Evolutionary conservation across 2,329 filamentous ascomycete species (phyloP), one percentile per base, ranked within the genome.

Genomic region (Microthyrium microscopicum): DNA sequence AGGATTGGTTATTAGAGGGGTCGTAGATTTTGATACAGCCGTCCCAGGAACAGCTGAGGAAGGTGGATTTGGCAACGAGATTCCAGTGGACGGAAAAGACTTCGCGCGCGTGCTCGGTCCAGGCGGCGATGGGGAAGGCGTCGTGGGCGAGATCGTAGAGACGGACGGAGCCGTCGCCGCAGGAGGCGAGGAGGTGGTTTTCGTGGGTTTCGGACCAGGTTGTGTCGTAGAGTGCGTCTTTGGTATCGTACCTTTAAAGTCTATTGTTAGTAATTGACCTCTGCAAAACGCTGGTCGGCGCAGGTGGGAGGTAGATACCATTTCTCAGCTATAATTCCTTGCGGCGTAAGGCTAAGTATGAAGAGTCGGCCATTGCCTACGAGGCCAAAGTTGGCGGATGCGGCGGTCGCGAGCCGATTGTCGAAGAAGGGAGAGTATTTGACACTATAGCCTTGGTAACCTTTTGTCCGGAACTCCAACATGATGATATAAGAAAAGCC

Each of bases 351-450:
- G 20, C 77, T 78, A 18, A 95, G 65, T 37, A 87, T 74, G 50
- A 81, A 95, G 1, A 95, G 60, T 27, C 85, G 73, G 8, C 89
- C 89, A 61, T 98, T 98, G 30, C 89, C 89, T 22, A 98, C 87
- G 25, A 98, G 79, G 25, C 89, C 89, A 59, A 89, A 98, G 63
- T 98, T 95, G 42, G 87, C 74, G n/a, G 84, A 79, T 2, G 80
- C 70, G 20, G 82, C 81, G 46, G 94, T 84, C 37, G 87, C 87
- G 42, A 98, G 73, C 41, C 85, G 76, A 43, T 81, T 89, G 61
- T 95, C 89, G 62, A 91, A 92, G 63, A 94, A 98, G 5, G 89
- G 89, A 36, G 87, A 95, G 66, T 95, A 98, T 60, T 94, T 93
- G 57, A 94, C 84, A 45, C 81, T 82, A 60, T 92, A 94, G 48